Evolutionary conservation across 2,329 filamentous ascomycete genomes (phyloP).

Genomic region (Botrytis paeoniae): DNA sequence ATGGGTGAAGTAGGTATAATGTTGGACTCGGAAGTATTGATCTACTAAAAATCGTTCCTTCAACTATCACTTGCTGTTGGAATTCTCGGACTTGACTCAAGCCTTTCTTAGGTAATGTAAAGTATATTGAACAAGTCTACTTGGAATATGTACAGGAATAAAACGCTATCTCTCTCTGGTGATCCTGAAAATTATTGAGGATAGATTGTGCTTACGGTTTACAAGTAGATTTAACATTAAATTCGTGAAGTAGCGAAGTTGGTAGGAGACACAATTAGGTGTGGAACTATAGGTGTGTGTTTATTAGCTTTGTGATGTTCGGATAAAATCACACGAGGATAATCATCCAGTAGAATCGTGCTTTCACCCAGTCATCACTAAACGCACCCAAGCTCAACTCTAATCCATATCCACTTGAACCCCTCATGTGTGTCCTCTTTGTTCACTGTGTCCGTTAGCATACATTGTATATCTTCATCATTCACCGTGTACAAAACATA

Average conservation of each 20-base stretch:
- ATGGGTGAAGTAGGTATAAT: neutral
- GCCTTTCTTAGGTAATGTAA: neutral
- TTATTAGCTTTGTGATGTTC: accelerated
- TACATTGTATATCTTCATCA: neutral
- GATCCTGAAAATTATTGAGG: neutral
- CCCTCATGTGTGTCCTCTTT: neutral
- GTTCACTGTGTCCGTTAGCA: neutral
- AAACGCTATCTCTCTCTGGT: neutral
- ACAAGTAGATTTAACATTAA: neutral
- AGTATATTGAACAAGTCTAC: neutral
- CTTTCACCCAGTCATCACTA: accelerated
- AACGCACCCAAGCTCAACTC: accelerated
- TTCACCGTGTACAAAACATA: neutral
- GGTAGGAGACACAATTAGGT: neutral
- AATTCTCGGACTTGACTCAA: neutral
- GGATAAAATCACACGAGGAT: neutral
- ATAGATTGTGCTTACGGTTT: neutral
- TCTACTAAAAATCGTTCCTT: neutral
- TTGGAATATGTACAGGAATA: neutral
- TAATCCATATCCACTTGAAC: neutral
- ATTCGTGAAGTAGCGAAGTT: neutral
- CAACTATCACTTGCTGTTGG: neutral
- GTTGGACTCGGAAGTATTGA: neutral
- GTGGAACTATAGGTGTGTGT: neutral
- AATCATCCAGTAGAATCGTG: neutral